A percentile compares a stretch with the other conserved stretches of the same genome.
Conservation (phyloP, 169 alveolate species). For the Eimeria maxima region DNA sequence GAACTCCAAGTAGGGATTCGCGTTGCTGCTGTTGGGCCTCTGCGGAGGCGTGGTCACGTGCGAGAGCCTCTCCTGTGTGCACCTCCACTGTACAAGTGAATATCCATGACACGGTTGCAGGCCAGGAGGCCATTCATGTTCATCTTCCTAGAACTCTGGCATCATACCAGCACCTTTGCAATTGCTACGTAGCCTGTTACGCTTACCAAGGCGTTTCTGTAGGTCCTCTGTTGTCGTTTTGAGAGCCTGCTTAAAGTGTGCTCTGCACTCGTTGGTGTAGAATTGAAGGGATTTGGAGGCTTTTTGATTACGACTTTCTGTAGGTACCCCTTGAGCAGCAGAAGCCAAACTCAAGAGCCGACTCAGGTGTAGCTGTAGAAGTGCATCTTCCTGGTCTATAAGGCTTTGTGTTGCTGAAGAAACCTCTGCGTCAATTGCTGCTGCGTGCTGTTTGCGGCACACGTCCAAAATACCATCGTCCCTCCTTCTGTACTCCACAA, state of each 20-base stretch:
- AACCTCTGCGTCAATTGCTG: slow-evolving; percentile 15
- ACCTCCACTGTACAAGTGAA: background rate
- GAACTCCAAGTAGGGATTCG: slow-evolving; percentile 29
- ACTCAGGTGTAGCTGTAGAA: slow-evolving; percentile 36
- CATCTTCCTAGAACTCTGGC: background rate
- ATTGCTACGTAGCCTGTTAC: background rate
- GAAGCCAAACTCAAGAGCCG: slow-evolving; percentile 37
- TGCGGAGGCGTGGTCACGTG: slow-evolving; percentile 12
- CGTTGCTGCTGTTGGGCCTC: slow-evolving; percentile 69
- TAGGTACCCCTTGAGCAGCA: slow-evolving; percentile 6
- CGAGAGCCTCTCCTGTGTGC: slow-evolving; percentile 37
- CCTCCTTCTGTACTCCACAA: slow-evolving; percentile 24
- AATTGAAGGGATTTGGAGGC: slow-evolving; percentile 30
- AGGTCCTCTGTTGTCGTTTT: slow-evolving; percentile 36
- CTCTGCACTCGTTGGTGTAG: slow-evolving; percentile 63
- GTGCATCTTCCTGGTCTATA: slow-evolving; percentile 45
- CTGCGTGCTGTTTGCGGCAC: background rate
- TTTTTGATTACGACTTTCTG: slow-evolving; percentile 4
- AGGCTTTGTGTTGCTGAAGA: slow-evolving; percentile 48
- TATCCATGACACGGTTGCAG: background rate
- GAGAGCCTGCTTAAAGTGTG: slow-evolving; percentile 43
- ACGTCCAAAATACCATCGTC: slow-evolving; percentile 25
- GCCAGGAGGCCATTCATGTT: background rate
- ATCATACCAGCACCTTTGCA: too few species aligned
- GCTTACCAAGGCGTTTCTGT: slow-evolving; percentile 56